phyloP scores from a whole-genome alignment of 768 basidiomycete genomes.

The Suillus placidus region DNA sequence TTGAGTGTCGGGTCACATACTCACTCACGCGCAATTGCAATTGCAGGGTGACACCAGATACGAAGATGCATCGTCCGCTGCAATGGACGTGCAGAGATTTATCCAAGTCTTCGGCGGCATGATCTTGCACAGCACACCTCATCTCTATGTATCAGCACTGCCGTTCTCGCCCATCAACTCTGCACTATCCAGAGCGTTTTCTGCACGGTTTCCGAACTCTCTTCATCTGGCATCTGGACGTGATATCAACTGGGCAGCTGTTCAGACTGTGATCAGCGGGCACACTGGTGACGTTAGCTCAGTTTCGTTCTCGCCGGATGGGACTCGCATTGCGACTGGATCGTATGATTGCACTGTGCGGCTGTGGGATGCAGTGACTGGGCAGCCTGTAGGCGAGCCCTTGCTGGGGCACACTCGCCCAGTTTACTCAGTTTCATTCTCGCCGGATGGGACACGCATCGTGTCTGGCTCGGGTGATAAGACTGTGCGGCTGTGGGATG shows the following conservation, averaged over 20 bases:
- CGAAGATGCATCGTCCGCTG: neutral
- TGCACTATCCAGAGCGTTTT: neutral
- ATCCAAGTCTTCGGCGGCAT: neutral
- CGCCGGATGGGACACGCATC: neutral
- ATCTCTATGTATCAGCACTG: neutral
- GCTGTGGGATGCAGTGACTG: neutral
- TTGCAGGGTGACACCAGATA: neutral
- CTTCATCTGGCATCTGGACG: neutral
- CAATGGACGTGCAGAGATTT: slow-evolving; percentile 1
- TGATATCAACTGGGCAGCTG: neutral
- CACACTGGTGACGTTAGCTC: neutral
- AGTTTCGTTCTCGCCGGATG: neutral
- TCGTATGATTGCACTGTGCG: neutral
- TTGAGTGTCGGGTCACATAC: fast-evolving
- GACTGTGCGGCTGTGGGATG: neutral
- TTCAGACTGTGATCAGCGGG: neutral
- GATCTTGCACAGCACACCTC: neutral
- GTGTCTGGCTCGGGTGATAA: neutral
- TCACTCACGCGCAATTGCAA: neutral
- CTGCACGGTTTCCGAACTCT: neutral
- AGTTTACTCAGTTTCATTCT: neutral
- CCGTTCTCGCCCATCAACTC: neutral
- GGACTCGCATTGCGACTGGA: neutral
- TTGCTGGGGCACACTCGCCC: neutral
- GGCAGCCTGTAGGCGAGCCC: neutral